Conservation (phyloP, 2,329 filamentous ascomycete genomes). For the Pyricularia grisea region DNA sequence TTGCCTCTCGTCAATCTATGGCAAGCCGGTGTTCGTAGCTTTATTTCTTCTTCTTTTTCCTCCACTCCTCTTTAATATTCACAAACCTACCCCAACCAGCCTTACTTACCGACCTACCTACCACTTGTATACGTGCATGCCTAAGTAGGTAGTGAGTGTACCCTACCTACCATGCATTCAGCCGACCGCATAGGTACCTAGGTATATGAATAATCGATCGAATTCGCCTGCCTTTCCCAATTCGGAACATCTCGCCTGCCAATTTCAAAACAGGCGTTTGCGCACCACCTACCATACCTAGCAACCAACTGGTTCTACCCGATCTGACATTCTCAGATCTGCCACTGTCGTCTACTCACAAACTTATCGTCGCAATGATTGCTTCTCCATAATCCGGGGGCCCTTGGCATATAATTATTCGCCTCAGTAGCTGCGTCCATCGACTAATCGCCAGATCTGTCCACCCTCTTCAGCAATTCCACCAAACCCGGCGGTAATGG, state of each 20-base stretch:
- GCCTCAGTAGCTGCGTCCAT: not conserved
- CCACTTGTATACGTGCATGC: too few species aligned
- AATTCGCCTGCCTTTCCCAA: not conserved
- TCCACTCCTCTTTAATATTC: too few species aligned
- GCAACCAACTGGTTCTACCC: not conserved
- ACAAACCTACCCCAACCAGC: too few species aligned
- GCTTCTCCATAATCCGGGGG: not conserved
- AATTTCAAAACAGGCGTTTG: not conserved
- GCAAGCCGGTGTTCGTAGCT: too few species aligned
- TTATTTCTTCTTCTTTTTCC: not conserved
- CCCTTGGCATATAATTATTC: not conserved
- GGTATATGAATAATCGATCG: not conserved
- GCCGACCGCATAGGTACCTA: not conserved
- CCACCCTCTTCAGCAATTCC: not conserved
- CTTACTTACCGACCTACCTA: too few species aligned
- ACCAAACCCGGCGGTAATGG: not conserved
- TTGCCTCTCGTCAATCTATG: not conserved
- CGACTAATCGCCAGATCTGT: not conserved
- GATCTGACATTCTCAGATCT: not conserved
- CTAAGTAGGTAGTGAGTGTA: too few species aligned
- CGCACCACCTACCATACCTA: not conserved
- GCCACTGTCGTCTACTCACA: not conserved
- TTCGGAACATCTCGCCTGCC: not conserved
- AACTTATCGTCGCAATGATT: not conserved
- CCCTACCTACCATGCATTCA: too few species aligned